Evolutionary conservation across 2,329 filamentous ascomycete genomes (phyloP), one percentile per base, ranked within the genome.

Genomic region (Herpotrichia juniperi): DNA sequence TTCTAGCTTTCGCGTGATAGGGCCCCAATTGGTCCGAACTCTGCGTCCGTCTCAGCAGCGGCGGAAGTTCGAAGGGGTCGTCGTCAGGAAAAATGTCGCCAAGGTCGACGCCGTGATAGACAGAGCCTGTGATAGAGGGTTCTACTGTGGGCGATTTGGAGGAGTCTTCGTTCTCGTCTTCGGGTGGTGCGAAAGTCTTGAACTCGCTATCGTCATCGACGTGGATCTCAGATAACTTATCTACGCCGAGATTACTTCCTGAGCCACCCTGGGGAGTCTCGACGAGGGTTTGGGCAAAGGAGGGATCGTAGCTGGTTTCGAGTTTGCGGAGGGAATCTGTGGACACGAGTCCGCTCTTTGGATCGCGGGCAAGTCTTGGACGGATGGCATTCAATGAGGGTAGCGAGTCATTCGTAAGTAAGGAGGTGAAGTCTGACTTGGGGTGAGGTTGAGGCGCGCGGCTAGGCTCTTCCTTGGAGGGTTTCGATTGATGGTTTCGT

Each of bases 1-100:
- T 81, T 1, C 77, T 63, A 4, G 53, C n/a, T 1, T 40, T 26
- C 24, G 57, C 17, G n/a, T 59, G 54, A 24, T 65, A 61, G 6
- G 71, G 6, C 54, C 57, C 1, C 51, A 73, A 46, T 60, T 69
- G 25, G 68, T 63, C 22, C 62, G 84, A 72, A 62, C 85, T 88
- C 61, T 87, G 82, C 19, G 89, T 85, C 16, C 89, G 83, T 22
- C 83, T 81, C 9, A 91, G 76, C 8, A 79, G 76, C 5, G 78
- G 66, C n/a, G 81, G 50, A 61, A 78, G 42, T 1, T 82, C 69
- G 9, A 84, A 66, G 0, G 80, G 77, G 1, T 84, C 81, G 46
- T 84, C 63, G 22, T 59, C 50, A 16, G 68, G 68, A 5, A 72
- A 59, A n/a, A 57, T 62, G 9, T 61, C 51, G 30, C 63, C 79